A percentile compares a stretch with the other conserved stretches of the same genome.
Conservation (phyloP, 208 protist genomes). For the Trypanosomatidae sp. region DNA sequence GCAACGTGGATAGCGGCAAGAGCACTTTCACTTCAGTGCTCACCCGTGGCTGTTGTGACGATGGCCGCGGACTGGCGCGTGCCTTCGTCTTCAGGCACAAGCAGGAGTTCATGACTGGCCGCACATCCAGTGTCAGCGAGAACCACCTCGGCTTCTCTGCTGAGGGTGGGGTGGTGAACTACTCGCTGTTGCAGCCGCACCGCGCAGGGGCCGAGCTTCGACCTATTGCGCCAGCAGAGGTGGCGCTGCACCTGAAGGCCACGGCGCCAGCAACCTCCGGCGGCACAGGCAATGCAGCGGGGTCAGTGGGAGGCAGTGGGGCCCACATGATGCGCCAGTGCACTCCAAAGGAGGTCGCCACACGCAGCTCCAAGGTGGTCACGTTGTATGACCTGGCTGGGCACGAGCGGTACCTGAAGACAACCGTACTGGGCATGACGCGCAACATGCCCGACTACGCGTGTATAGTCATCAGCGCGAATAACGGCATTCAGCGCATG, state of each 20-base stretch:
- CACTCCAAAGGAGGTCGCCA: conserved; percentile 74
- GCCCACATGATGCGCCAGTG: conserved; percentile 32
- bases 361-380: conserved; percentile 91
- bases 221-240: conserved; percentile 13
- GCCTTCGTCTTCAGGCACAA: conserved; percentile 94
- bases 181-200: conserved; percentile 33
- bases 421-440: conserved; percentile 98
- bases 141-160: conserved; percentile 96
- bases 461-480: conserved; percentile 93
- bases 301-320: neutral
- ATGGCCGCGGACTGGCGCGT: conserved; percentile 85
- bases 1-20: conserved; percentile 94
- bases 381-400: conserved; percentile 98
- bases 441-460: conserved; percentile 95
- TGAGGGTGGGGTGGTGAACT: conserved; percentile 93
- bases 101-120: conserved; percentile 95
- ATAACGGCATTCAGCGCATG: conserved; percentile 94
- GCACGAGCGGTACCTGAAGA: conserved; percentile 98
- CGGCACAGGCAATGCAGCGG: neutral
- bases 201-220: conserved; percentile 14
- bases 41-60: conserved; percentile 87
- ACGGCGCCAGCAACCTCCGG: neutral
- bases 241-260: conserved; percentile 5
- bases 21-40: conserved; percentile 92
- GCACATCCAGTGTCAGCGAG: conserved; percentile 95